phyloP scores from a whole-genome alignment of 768 basidiomycete genomes.

The Pisolithus orientalis region DNA sequence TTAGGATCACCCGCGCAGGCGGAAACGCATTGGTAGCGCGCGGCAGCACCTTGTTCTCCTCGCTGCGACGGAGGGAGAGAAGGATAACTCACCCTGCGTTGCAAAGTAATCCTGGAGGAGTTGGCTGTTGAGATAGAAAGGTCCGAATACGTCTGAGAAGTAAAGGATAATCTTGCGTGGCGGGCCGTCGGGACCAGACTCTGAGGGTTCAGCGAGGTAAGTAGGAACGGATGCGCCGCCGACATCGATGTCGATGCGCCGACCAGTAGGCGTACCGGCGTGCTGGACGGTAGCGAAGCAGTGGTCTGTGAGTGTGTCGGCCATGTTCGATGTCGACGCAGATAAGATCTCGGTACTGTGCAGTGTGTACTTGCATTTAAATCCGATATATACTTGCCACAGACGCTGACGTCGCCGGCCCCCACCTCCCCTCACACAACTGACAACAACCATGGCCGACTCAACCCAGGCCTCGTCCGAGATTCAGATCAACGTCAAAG shows the following conservation, averaged over 20 bases:
- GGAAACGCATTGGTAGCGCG: background rate
- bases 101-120: conserved; percentile 63
- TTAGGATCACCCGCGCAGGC: background rate
- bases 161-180: conserved; percentile 47
- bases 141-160: conserved; percentile 55
- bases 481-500: conserved; percentile 67
- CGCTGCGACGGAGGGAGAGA: background rate
- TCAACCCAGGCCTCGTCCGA: conserved; percentile 27
- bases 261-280: conserved; percentile 41
- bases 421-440: background rate
- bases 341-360: background rate
- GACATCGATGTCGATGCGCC: conserved; percentile 30
- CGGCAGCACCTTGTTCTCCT: background rate
- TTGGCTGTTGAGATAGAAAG: conserved; percentile 52
- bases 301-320: conserved; percentile 41
- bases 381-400: background rate
- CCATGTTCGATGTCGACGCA: conserved; percentile 10
- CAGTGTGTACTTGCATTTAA: too few species aligned
- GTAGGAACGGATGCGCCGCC: conserved; percentile 37
- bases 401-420: background rate
- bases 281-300: conserved; percentile 52
- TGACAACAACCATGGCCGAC: conserved; percentile 43
- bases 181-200: background rate
- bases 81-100: conserved; percentile 37
- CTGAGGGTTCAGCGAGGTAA: conserved; percentile 45